These are phyloP conservation scores for Ophiocordyceps camponoti-saundersi DNA, from an alignment of 2,329 filamentous ascomycete genomes.

Conservation along the genomic window DNA sequence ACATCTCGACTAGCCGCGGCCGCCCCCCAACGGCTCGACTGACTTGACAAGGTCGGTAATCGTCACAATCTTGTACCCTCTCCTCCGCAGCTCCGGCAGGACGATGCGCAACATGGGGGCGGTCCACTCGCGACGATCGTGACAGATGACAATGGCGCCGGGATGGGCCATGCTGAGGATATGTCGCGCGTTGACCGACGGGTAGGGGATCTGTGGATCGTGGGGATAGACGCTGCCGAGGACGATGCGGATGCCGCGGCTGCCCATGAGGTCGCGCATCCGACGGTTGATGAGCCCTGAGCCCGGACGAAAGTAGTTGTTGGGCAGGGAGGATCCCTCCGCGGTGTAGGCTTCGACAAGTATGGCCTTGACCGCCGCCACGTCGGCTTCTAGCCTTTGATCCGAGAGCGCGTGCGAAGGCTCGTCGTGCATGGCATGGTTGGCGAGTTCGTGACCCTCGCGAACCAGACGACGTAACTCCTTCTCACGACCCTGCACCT, in stretches of 20 bases:
- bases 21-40: slow-evolving; percentile 11
- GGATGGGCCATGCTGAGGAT: slow-evolving; percentile 63
- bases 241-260: slow-evolving; percentile 54
- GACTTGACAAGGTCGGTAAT: slow-evolving; percentile 46
- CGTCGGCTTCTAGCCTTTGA: slow-evolving; percentile 42
- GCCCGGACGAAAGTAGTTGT: slow-evolving; percentile 65
- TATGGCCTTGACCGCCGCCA: slow-evolving; percentile 43
- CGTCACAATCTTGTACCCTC: slow-evolving; percentile 56
- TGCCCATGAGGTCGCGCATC: slow-evolving; percentile 45
- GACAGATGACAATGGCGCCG: slow-evolving; percentile 70
- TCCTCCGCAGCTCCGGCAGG: slow-evolving; percentile 50
- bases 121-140: slow-evolving; percentile 74
- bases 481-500: slow-evolving; percentile 42
- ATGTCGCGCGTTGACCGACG: slow-evolving; percentile 56
- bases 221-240: slow-evolving; percentile 78
- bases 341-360: slow-evolving; percentile 39
- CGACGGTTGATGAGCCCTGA: slow-evolving; percentile 63
- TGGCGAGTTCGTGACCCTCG: slow-evolving; percentile 56
- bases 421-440: slow-evolving; percentile 83
- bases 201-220: slow-evolving; percentile 66
- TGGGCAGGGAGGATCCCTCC: slow-evolving; percentile 25
- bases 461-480: slow-evolving; percentile 40
- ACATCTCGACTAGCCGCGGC: slow-evolving; percentile 4
- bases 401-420: slow-evolving; percentile 46
- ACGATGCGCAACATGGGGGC: slow-evolving; percentile 59